Evolutionary conservation across 139 green algal genomes (phyloP).

Genomic region (Cymbomonas tetramitiformis): DNA sequence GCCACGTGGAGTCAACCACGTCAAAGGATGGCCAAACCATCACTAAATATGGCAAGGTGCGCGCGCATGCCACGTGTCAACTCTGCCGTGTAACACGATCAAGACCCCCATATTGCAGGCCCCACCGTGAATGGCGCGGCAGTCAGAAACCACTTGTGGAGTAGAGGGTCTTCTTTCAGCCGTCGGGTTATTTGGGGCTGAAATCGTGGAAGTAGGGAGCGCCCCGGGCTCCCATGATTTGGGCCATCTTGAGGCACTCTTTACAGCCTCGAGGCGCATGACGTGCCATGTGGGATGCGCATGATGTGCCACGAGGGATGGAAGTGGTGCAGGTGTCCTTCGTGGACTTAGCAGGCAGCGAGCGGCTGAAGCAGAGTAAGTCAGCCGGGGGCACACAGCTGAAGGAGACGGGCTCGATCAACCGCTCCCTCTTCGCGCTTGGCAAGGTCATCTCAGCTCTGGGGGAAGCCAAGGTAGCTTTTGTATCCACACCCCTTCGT

Average conservation of each 20-base stretch:
- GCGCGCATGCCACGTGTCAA: too few relatives aligned
- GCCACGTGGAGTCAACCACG: conserved; percentile 42
- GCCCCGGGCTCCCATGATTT: too few relatives aligned
- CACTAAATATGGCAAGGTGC: neutral
- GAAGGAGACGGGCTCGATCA: conserved; percentile 83
- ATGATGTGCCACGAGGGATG: conserved; percentile 30
- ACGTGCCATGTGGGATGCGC: neutral
- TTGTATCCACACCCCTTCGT: conserved; percentile 27
- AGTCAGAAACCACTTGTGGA: too few relatives aligned
- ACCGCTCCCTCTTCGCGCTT: conserved; percentile 75
- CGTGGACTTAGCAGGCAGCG: conserved; percentile 80
- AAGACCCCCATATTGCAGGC: too few relatives aligned
- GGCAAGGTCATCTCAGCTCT: conserved; percentile 55
- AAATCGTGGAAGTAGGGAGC: too few relatives aligned
- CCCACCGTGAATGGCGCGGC: too few relatives aligned
- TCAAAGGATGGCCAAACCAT: neutral
- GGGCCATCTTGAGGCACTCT: neutral
- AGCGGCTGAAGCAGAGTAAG: conserved; percentile 66
- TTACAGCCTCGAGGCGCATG: neutral
- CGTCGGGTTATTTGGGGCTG: too few relatives aligned
- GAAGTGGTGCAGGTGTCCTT: conserved; percentile 74
- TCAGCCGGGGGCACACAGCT: conserved; percentile 44
- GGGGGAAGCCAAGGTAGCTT: neutral
- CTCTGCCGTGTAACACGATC: too few relatives aligned
- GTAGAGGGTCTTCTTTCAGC: too few relatives aligned